Evolutionary conservation across 768 basidiomycete species (phyloP), one percentile per base, ranked within the genome.

Genomic region (Macrolepiota albuminosa): DNA sequence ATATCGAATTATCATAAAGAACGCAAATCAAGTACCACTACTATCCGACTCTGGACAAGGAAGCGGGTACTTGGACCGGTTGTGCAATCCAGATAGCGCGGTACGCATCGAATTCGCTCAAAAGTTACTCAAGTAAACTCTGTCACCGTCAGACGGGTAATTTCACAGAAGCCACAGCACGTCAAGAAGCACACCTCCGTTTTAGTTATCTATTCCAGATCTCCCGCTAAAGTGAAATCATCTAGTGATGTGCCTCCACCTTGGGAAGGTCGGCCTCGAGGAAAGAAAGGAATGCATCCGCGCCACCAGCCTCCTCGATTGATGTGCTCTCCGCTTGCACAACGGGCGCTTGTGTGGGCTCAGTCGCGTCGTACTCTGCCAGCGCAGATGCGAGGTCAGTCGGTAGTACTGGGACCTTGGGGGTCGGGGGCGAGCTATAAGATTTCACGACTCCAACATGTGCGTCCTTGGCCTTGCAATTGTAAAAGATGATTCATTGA

Each of bases 371-470:
- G 73, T 97, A 99, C 39, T 88, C 86, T 2, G 87, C 70, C 60
- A 98, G 86, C 67, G 96, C 93, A 21, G 87, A 73, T n/a, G 96
- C 93, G 64, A 98, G 86, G 75, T 95, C 88, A 52, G 80, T 71
- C 54, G 95, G 93, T 51, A 97, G 79, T 14, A 81, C 71, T 11
- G 96, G 95, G 2, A 85, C 73, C 59, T 85, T 79, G 54, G 96
- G 97, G 29, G 84, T 69, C 16, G 87, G 72, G 1, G 96, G 96
- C 29, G 85, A 73, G 36, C 85, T 71, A 82, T 89, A 96, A 54
- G 83, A 70, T 77, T 96, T 97, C 61, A 98, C 95, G 59, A 73
- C 78, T 58, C 91, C 92, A 67, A 93, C 85, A 72, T 94, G 92
- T 56, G 94, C 94, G 72, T 97, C 91, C 74, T 91, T 87, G 63